Evolutionary conservation across 2,329 filamentous ascomycete genomes (phyloP), one percentile per base, ranked within the genome.

Genomic region (Trichophyton benhamiae): DNA sequence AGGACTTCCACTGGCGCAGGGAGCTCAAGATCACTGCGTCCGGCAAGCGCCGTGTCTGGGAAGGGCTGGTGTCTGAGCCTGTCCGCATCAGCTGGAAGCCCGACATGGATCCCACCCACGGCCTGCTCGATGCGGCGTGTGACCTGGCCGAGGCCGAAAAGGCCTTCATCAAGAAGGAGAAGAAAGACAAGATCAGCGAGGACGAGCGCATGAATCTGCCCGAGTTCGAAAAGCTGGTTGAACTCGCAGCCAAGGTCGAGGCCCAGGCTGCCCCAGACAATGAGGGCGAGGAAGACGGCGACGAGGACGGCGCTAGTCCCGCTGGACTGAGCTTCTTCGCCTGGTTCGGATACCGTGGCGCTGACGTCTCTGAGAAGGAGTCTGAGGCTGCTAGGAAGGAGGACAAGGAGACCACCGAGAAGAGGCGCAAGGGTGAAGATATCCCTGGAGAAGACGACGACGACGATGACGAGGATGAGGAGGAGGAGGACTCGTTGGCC

Each of bases 81-180:
- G 89, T 96, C 66, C 81, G 85, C 67, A 92, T 97, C 75, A 80
- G 85, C 71, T 95, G 90, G 91, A 94, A 91, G 83, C 83, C 83
- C 70, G 87, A 83, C 70, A 88, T 88, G 79, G 92, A 97, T 74
- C 77, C 91, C 69, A 96, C 90, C 42, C 80, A 83, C 61, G 91
- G 92, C 57, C 77, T 96, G 70, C 83, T 92, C 41, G 84, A 86
- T 73, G 82, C 88, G 42, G 88, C 87, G 61, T 80, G 83, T 69
- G 82, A 86, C 70, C 80, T 91, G 58, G 88, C 80, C 70, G 80
- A 87, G 65, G 85, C 86, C 42, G 79, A 83, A 71, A 78, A 80
- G 73, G 78, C 77, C 68, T 72, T 72, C 63, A 69, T 75, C 36
- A 74, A 75, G 65, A 68, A 68, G 17, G 68, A 67, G n/a, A 66